Evolutionary conservation across 2,329 filamentous ascomycete genomes (phyloP).

Genomic region (Pyrenophora graminea): DNA sequence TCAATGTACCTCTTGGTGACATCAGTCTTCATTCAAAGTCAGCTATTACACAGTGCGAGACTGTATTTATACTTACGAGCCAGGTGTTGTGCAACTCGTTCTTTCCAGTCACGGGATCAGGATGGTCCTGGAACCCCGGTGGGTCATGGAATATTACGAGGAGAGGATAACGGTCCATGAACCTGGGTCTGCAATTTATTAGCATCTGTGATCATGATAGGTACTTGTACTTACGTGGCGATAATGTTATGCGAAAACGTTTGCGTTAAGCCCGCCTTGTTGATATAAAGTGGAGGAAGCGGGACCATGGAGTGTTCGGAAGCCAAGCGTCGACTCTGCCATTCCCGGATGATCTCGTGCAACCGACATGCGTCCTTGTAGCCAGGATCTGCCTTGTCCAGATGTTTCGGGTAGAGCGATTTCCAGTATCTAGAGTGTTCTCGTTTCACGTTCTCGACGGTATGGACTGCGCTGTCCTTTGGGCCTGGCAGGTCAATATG

Average conservation of each 20-base stretch:
- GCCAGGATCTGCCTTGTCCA: conserved; percentile 36
- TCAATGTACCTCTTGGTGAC: conserved; percentile 78
- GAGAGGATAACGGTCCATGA: conserved; percentile 68
- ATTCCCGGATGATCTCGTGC: conserved; percentile 78
- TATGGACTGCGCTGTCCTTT: conserved; percentile 55
- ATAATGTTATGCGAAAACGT: conserved; percentile 87
- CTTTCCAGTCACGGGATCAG: conserved; percentile 63
- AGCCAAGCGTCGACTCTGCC: conserved; percentile 72
- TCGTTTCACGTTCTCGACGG: conserved; percentile 61
- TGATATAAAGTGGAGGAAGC: conserved; percentile 73
- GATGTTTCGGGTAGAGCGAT: conserved; percentile 74
- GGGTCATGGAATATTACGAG: conserved; percentile 91
- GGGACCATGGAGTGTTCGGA: conserved; percentile 77
- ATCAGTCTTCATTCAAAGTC: conserved; percentile 69
- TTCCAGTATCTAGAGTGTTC: conserved; percentile 77
- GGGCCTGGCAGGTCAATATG: conserved; percentile 53
- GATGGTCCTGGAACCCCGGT: conserved; percentile 51
- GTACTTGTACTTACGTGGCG: conserved; percentile 61
- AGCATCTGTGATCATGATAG: neutral
- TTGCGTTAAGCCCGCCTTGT: conserved; percentile 71
- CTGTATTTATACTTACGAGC: conserved; percentile 66
- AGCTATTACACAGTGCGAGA: conserved; percentile 45
- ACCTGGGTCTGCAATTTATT: conserved; percentile 57
- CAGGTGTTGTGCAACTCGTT: conserved; percentile 84
- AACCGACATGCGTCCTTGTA: conserved; percentile 58